Percentiles rank a stretch among this genome's conserved stretches.
Conservation (phyloP, 495 filamentous ascomycete genomes). For the Alectoria sarmentosa region DNA sequence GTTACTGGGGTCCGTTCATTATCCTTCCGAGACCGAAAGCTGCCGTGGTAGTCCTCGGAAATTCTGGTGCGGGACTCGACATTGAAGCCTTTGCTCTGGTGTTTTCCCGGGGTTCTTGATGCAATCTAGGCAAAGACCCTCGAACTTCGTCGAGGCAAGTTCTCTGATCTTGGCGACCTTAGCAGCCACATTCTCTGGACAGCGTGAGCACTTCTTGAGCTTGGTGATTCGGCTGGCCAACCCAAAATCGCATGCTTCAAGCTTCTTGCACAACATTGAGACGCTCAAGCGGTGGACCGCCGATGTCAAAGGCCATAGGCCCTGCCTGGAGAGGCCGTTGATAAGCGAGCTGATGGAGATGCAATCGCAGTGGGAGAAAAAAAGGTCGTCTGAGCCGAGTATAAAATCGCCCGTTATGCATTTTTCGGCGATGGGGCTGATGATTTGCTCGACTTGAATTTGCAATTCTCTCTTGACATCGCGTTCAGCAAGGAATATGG, state of each 20-base stretch:
- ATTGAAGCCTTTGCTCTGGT: not conserved
- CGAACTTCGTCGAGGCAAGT: not conserved
- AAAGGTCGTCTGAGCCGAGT: not conserved
- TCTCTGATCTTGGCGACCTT: constrained; percentile 1
- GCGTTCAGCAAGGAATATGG: not conserved
- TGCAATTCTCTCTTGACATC: constrained; percentile 9
- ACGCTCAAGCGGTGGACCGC: not conserved
- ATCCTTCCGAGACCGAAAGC: not conserved
- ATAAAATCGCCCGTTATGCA: not conserved
- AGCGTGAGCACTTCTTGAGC: not conserved
- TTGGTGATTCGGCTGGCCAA: not conserved
- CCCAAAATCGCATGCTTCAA: constrained; percentile 6
- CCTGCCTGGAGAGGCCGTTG: constrained; percentile 7
- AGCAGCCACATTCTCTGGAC: not conserved
- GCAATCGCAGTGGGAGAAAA: constrained; percentile 13
- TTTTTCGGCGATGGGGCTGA: constrained; percentile 5
- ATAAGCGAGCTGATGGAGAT: constrained; percentile 11
- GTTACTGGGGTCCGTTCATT: not conserved
- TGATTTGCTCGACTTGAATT: constrained; percentile 1
- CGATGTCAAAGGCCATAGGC: constrained; percentile 1
- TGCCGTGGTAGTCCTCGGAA: constrained; percentile 3
- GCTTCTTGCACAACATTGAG: constrained; percentile 5
- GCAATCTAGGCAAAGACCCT: constrained; percentile 8
- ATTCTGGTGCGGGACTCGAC: constrained; percentile 5
- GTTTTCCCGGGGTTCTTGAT: not conserved